Conservation (phyloP, 73 alveolate genomes). For the Paramecium caudatum region DNA sequence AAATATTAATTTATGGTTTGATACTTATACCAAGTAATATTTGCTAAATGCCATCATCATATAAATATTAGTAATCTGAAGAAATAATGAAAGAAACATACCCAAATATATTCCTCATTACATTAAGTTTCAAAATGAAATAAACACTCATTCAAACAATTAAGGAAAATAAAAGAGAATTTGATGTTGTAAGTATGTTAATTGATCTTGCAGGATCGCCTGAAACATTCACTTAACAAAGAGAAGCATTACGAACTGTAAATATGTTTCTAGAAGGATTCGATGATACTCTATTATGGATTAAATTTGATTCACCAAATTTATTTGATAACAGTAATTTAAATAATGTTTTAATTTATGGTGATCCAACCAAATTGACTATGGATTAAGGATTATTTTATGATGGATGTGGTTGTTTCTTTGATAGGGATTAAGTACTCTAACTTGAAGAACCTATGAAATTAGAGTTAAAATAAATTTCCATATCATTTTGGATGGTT, state of each 20-base stretch:
- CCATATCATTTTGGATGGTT: constrained; percentile 59
- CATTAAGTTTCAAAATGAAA: not conserved
- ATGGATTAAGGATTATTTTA: constrained; percentile 42
- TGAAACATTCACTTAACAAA: not conserved
- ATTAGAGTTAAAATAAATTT: not conserved
- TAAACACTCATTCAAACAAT: not conserved
- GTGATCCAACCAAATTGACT: constrained; percentile 57
- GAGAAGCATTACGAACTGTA: constrained; percentile 26
- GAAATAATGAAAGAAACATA: constrained; percentile 26
- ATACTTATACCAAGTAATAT: constrained; percentile 29
- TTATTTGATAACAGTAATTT: constrained; percentile 31
- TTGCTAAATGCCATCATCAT: constrained; percentile 36
- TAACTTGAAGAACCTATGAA: constrained; percentile 47
- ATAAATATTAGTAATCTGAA: not conserved
- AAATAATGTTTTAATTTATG: not conserved
- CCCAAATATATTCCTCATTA: not conserved
- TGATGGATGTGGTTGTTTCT: constrained; percentile 61
- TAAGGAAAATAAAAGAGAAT: constrained; percentile 40
- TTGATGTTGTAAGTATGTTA: not conserved
- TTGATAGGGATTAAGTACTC: not conserved
- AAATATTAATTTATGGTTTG: not conserved
- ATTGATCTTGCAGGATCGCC: constrained; percentile 19
- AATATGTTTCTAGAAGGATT: constrained; percentile 27
- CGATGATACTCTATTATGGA: constrained; percentile 40
- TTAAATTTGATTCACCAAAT: constrained; percentile 56